Evolutionary conservation across 169 alveolate genomes (phyloP), one percentile per base, ranked within the genome.

Genomic region (Plasmodium knowlesi): DNA sequence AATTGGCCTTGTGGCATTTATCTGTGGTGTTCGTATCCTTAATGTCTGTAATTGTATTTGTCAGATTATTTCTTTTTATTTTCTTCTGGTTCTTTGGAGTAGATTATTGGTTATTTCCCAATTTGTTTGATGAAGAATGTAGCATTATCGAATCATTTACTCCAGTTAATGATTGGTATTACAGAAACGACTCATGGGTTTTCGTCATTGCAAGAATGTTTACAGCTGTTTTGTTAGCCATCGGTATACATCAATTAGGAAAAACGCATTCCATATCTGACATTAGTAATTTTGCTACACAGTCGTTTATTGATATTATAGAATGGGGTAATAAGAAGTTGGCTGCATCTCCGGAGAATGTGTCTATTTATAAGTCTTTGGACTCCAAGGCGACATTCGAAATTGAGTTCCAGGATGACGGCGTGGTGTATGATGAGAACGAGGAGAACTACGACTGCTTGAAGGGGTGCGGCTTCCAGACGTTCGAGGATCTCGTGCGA

Each of bases 281-380:
- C 53, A 96, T 97, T 6, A 81, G 96, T n/a, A 94, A 95, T 43
- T 97, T 97, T 79, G 98, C 98, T 28, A 96, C 94, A 32, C 98
- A 97, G 81, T 97, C 98, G 39, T 97, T 96, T 92, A 61, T 97
- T 83, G 98, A 97, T 83, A 96, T 96, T 22, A 82, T 97, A 25
- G 98, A 97, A 57, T 97, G 98, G 98, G 98, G 98, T 32, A 96
- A 96, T 93, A 94, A 97, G 72, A 97, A 97, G 92, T 89, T 96
- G 54, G 92, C 96, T 30, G 97, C 96, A 1, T 72, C 92, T n/a
- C 96, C 95, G 10, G 84, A 53, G 70, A 93, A 46, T 95, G 82
- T 76, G 71, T 95, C 82, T 3, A 95, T 96, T 92, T 96, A 95
- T 71, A 96, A 96, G 67, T 91, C 96, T 41, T 84, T 96, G 19